A percentile compares a stretch with the other conserved stretches of the same genome.
Conservation (phyloP, 2,329 filamentous ascomycete genomes). For the Hypocreales sp. region DNA sequence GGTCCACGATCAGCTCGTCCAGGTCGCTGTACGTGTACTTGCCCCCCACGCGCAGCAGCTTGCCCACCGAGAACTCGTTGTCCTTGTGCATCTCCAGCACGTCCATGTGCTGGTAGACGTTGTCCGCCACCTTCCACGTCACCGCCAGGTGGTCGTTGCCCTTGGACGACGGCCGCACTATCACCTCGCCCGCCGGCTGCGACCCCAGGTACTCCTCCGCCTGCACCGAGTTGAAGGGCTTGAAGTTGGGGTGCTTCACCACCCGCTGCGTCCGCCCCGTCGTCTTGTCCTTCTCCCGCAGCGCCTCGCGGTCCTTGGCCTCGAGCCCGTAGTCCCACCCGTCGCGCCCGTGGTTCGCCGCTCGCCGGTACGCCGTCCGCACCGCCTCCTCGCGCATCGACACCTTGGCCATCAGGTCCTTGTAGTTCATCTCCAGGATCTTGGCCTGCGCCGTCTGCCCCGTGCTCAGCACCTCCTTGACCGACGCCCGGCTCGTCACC, state of each 20-base stretch:
- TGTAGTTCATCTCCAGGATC: conserved; percentile 74
- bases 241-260: conserved; percentile 95
- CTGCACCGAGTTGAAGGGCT: conserved; percentile 79
- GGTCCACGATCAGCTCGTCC: conserved; percentile 91
- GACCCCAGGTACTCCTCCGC: conserved; percentile 87
- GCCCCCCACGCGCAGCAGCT: conserved; percentile 68
- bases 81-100: conserved; percentile 95
- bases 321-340: conserved; percentile 85
- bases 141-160: conserved; percentile 90
- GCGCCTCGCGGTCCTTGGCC: conserved; percentile 62
- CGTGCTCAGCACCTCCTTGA: conserved; percentile 57
- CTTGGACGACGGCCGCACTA: conserved; percentile 90
- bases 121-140: conserved; percentile 95
- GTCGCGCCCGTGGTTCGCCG: conserved; percentile 55
- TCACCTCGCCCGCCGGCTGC: conserved; percentile 73
- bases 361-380: conserved; percentile 53
- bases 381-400: conserved; percentile 72
- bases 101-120: conserved; percentile 95
- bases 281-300: conserved; percentile 73
- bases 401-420: conserved; percentile 69
- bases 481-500: conserved; percentile 56
- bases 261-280: conserved; percentile 82
- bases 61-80: conserved; percentile 87
- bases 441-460: conserved; percentile 84
- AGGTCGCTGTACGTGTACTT: conserved; percentile 91